These are phyloP conservation scores for Chaetomiaceae sp. DNA, from an alignment of 2,329 filamentous ascomycete species.

Conservation along the genomic window DNA sequence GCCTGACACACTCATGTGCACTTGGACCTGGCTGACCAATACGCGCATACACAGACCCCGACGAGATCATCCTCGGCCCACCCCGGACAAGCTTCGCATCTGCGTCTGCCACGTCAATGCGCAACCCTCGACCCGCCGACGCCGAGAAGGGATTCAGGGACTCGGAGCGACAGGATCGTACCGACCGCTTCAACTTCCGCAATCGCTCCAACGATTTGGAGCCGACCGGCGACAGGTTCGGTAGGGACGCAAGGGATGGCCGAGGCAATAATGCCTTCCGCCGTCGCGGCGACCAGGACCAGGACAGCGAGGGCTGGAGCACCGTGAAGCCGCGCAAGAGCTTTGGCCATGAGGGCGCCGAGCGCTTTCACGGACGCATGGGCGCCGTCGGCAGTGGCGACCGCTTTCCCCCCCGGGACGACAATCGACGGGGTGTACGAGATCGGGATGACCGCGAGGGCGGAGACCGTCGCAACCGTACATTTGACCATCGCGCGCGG, in stretches of 20 bases:
- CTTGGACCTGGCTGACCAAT: slow-evolving; percentile 22
- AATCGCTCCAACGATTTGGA: slow-evolving; percentile 47
- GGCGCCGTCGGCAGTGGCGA: slow-evolving; percentile 40
- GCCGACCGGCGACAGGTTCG: slow-evolving; percentile 35
- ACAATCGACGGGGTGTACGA: slow-evolving; percentile 40
- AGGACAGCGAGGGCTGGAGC: slow-evolving; percentile 69
- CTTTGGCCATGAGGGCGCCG: slow-evolving; percentile 66
- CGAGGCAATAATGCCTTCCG: slow-evolving; percentile 44
- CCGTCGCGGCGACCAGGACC: slow-evolving; percentile 51
- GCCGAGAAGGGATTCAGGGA: slow-evolving; percentile 51
- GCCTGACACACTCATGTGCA: neutral
- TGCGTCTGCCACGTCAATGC: slow-evolving; percentile 63
- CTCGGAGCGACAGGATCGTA: slow-evolving; percentile 46
- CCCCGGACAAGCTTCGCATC: slow-evolving; percentile 81
- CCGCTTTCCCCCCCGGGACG: slow-evolving; percentile 46
- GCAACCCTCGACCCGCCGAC: slow-evolving; percentile 43
- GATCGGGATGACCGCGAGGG: slow-evolving; percentile 41
- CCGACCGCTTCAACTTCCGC: slow-evolving; percentile 59
- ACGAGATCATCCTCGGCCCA: slow-evolving; percentile 81
- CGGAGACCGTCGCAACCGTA: slow-evolving; percentile 29
- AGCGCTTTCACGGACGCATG: slow-evolving; percentile 64
- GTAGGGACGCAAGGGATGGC: slow-evolving; percentile 44
- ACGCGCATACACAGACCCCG: slow-evolving; percentile 53
- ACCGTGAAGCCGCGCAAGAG: slow-evolving; percentile 70
- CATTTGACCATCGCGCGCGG: slow-evolving; percentile 29